These are phyloP conservation scores for Moesziomyces sp. DNA, from an alignment of 1,284 basidiomycete genomes.

Conservation along the genomic window DNA sequence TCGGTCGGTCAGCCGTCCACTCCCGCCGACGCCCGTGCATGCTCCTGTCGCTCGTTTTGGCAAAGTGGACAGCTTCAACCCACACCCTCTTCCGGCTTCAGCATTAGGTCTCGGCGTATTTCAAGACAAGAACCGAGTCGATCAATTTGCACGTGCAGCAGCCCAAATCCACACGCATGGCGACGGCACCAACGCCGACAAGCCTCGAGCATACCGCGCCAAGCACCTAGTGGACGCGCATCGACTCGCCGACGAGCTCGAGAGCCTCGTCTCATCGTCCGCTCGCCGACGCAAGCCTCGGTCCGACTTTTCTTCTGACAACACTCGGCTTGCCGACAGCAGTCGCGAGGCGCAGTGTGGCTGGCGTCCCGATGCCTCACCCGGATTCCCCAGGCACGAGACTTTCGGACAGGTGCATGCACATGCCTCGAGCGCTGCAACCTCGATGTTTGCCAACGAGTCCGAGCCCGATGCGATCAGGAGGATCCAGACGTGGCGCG, in stretches of 20 bases:
- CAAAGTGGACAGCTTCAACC: too few relatives aligned
- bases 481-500: slow-evolving; percentile 31
- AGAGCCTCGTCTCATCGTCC: slow-evolving; percentile 12
- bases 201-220: slow-evolving; percentile 6
- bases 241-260: slow-evolving; percentile 20
- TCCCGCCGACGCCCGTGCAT: slow-evolving; percentile 22
- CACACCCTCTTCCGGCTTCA: too few relatives aligned
- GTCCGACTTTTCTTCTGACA: not conserved
- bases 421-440: not conserved
- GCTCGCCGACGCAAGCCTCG: not conserved
- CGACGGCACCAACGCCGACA: slow-evolving; percentile 5
- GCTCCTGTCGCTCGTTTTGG: not conserved
- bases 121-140: not conserved
- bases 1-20: slow-evolving; percentile 17
- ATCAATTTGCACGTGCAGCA: not conserved
- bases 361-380: slow-evolving; percentile 7
- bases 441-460: slow-evolving; percentile 2
- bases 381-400: not conserved
- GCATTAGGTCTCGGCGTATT: not conserved
- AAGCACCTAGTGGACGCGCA: slow-evolving; percentile 5
- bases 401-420: not conserved
- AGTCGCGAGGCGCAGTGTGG: slow-evolving; percentile 19
- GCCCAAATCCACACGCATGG: slow-evolving; percentile 4
- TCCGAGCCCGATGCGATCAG: slow-evolving; percentile 17
- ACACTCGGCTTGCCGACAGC: slow-evolving; percentile 1